Base-by-base conservation (phyloP, 2,329 filamentous ascomycete genomes). In the Phialophora macrospora region DNA sequence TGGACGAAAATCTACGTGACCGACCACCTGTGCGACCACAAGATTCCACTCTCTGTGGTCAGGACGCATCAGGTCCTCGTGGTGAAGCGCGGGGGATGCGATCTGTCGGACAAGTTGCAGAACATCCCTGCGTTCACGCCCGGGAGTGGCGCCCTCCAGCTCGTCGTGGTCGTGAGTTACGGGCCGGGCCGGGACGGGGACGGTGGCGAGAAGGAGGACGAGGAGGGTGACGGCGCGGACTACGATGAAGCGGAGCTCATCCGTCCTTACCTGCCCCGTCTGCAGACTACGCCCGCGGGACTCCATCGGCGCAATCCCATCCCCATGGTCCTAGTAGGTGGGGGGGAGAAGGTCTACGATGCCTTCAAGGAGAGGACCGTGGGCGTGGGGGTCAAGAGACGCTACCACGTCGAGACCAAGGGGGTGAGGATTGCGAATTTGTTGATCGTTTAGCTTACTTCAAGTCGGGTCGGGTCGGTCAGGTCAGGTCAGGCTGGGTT, bases 91-190 rank as follows among this genome's bases (percentile, higher is more conserved):
- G 94, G 95, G 46, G 88, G 87, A 0, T 99, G 95, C 79, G 90
- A 85, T 26, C 98, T 98, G 77, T 89, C 86, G 41, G 80, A 89
- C 30, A 99, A 99, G 77, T 80, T 98, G 0, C 83, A 85, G 59
- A 93, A 92, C 70, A 93, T 98, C n/a, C 93, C 94, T 0, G 85
- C 87, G 9, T 94, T 89, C 75, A 83, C 87, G 1, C 88, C 90
- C 0, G 81, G 83, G 0, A 76, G 81, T 0, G 75, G 77, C 2
- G 83, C 88, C 0, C 80, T 98, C 20, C 91, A 96, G 76, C 84
- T 98, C 3, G 92, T 98, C 30, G 80, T 98, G 51, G 80, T 97
- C 0, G 86, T 97, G 4, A 88, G 84, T 17, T 86, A 85, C 61
- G 85, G 87, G 2, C 84, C 86, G 54, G 28, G 6, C 46, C 52